Base-by-base conservation (phyloP, 1,139 yeast genomes). In the Williopsis jadinii region DNA sequence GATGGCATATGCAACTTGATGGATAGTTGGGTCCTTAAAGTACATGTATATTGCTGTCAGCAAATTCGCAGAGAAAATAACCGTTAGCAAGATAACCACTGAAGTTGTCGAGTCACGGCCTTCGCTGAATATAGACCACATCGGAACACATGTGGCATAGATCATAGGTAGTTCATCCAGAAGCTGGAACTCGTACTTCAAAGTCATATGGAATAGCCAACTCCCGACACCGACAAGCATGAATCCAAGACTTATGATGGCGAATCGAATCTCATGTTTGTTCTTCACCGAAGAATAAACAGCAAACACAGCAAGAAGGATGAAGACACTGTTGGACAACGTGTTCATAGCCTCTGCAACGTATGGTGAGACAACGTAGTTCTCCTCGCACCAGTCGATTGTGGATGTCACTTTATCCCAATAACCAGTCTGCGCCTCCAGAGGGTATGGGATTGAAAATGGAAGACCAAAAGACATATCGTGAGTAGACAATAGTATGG, bases 131-230 rank as follows among this genome's bases (percentile, higher is more conserved):
- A 88, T 80, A 43, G 87, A 80, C 87, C 97, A 94, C 50, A 86
- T 82, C 0, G 97, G 97, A 28, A 92, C 81, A 53, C 96, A 88
- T 2, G 97, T 92, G 31, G 96, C 97, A 63, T 92, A 92, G 48
- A 92, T 86, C 98, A 92, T 92, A 34, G 98, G 98, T 56, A 92
- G 71, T 63, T 92, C 98, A 64, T 92, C 98, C 61, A 92, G 70
- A 47, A 92, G 64, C 65, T 92, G 98, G 66, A 75, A 92, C 60
- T 84, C 88, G 62, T 88, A 90, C 49, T 77, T 71, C 53, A 92
- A 70, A 8, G 97, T 90, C 97, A 92, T 92, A 62, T 92, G 98
- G 67, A 92, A 92, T 53, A 87, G 67, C 95, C 97, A 92, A 30
- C 88, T 78, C 2, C 98, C 98, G 33, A 88, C 61, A 1, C 98